A percentile compares a stretch with the other conserved stretches of the same genome.
phyloP scores from a whole-genome alignment of 192 early-diverging fungal species.

The Helicostylum pulchrum region DNA sequence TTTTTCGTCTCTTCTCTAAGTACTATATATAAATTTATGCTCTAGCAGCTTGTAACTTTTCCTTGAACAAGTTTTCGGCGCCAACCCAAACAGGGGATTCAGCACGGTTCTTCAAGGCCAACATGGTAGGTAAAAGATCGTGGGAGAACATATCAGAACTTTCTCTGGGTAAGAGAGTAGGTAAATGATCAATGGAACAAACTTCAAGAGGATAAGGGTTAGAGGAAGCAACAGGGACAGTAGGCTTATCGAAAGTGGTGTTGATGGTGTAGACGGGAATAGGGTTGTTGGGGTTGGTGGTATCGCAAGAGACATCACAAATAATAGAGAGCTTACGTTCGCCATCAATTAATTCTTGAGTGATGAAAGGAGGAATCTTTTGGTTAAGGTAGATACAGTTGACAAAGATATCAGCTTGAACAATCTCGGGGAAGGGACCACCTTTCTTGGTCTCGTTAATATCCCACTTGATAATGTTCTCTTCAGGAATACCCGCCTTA shows the following conservation, averaged over 20 bases:
- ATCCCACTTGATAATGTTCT: conserved; percentile 93
- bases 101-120: conserved; percentile 63
- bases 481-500: conserved; percentile 78
- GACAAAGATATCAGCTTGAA: conserved; percentile 90
- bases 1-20: no score
- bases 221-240: conserved; percentile 63
- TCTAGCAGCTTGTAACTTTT: conserved; percentile 64
- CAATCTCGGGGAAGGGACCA: conserved; percentile 91
- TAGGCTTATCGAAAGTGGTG: conserved; percentile 94
- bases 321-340: conserved; percentile 77
- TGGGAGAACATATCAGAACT: conserved; percentile 81
- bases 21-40: conserved; percentile 14
- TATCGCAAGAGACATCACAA: conserved; percentile 94
- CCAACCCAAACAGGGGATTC: conserved; percentile 75
- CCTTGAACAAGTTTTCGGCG: conserved; percentile 79
- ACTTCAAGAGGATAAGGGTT: conserved; percentile 76
- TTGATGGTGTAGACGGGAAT: conserved; percentile 90
- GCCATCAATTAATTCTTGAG: conserved; percentile 69
- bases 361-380: conserved; percentile 93
- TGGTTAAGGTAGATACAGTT: conserved; percentile 97
- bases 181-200: conserved; percentile 95
- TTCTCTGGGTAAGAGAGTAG: conserved; percentile 91
- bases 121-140: conserved; percentile 84
- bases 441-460: conserved; percentile 89
- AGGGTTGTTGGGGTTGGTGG: conserved; percentile 96